Percentiles rank a stretch among this genome's conserved stretches.
Conservation (phyloP, 257 asterid species). For the Petrea volubilis region DNA sequence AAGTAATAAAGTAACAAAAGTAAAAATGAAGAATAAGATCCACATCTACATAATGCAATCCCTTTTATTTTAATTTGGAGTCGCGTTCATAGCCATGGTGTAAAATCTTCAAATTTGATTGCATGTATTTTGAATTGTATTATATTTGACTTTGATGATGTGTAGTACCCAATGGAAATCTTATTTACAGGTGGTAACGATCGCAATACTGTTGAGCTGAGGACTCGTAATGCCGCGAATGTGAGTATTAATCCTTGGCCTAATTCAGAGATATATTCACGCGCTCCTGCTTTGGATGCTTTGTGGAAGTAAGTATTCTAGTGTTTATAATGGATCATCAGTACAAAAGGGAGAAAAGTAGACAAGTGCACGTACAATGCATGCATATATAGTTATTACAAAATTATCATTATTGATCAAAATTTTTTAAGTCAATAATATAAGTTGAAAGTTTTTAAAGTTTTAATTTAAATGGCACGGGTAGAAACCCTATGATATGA, state of each 20-base stretch:
- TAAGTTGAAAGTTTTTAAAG: no score
- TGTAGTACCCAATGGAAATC: constrained; percentile 1
- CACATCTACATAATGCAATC: neutral
- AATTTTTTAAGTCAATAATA: no score
- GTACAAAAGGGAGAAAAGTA: no score
- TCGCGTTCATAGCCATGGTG: neutral
- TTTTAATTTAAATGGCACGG: no score
- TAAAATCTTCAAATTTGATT: constrained; percentile 8
- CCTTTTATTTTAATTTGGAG: neutral
- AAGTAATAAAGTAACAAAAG: neutral
- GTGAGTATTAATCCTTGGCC: constrained; percentile 21
- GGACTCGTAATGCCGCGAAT: constrained; percentile 29
- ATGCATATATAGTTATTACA: no score
- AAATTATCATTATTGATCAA: no score
- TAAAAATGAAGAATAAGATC: neutral
- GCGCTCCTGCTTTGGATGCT: constrained; percentile 44
- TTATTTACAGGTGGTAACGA: constrained; percentile 38
- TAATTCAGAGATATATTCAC: constrained; percentile 6
- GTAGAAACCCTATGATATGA: no score
- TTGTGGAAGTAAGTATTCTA: constrained; percentile 63
- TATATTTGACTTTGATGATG: constrained; percentile 14
- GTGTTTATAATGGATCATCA: neutral
- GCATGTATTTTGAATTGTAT: neutral
- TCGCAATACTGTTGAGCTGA: constrained; percentile 18
- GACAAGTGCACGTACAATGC: no score